Percentiles rank a stretch among this genome's conserved stretches.
Conservation (phyloP, 2,329 filamentous ascomycete species). For the Ophiocordyceps camponoti-saundersi region DNA sequence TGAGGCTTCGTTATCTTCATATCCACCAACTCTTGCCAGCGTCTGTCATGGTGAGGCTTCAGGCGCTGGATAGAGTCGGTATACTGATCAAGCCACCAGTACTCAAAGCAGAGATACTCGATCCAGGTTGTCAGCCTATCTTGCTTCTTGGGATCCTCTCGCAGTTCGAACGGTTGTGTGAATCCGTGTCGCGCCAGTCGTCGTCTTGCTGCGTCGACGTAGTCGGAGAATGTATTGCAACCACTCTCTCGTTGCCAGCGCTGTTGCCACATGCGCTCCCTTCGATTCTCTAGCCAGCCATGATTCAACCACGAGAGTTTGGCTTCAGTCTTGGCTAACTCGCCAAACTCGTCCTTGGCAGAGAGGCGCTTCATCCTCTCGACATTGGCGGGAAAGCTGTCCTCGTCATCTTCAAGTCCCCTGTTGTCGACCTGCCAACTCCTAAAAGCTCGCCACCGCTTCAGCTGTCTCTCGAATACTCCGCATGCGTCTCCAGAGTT, state of each 20-base stretch:
- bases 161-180: slow-evolving; percentile 11
- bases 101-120: slow-evolving; percentile 16
- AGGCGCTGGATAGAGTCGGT: slow-evolving; percentile 5
- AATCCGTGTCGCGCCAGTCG: slow-evolving; percentile 13
- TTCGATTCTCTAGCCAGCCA: slow-evolving; percentile 2
- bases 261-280: slow-evolving; percentile 2
- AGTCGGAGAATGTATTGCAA: slow-evolving; percentile 8
- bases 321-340: slow-evolving; percentile 2
- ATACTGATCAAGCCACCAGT: slow-evolving; percentile 9
- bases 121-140: slow-evolving; percentile 17
- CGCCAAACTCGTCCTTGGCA: background rate
- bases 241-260: slow-evolving; percentile 3
- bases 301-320: slow-evolving; percentile 3
- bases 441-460: background rate
- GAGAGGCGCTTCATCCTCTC: background rate
- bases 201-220: slow-evolving; percentile 8
- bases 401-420: background rate
- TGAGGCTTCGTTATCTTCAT: slow-evolving; percentile 8
- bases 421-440: background rate
- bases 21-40: slow-evolving; percentile 14
- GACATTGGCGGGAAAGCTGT: slow-evolving; percentile 4
- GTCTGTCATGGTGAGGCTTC: slow-evolving; percentile 10
- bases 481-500: slow-evolving; percentile 3
- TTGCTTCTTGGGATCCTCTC: slow-evolving; percentile 11
- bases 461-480: background rate